These are phyloP conservation scores for Colletotrichum horii DNA, from an alignment of 2,329 filamentous ascomycete genomes.

Conservation along the genomic window DNA sequence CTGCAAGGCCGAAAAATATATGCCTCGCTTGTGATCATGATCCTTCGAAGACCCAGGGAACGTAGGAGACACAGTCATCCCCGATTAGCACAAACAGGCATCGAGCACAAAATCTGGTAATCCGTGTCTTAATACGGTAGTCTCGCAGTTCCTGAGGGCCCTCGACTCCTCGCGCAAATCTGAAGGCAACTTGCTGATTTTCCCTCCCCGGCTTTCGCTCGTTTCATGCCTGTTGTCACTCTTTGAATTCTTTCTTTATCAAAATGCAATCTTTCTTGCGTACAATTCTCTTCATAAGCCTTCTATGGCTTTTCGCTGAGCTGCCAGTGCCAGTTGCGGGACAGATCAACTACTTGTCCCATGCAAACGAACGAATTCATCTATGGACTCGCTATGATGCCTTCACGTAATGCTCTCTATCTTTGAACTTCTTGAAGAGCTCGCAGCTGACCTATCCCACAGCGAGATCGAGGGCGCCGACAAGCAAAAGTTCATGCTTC, in stretches of 20 bases:
- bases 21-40: neutral
- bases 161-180: neutral
- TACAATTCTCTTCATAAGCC: neutral
- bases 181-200: neutral
- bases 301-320: neutral
- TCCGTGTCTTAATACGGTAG: neutral
- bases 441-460: neutral
- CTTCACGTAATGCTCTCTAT: neutral
- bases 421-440: neutral
- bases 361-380: neutral
- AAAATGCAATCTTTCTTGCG: neutral
- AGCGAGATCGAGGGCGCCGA: neutral
- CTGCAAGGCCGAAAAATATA: neutral
- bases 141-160: neutral
- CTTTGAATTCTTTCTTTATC: neutral
- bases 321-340: neutral
- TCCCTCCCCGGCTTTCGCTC: neutral
- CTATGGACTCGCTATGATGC: neutral
- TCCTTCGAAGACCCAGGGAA: neutral
- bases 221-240: neutral
- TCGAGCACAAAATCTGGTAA: neutral
- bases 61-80: neutral
- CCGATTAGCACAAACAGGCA: neutral
- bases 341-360: neutral
- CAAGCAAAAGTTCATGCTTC: neutral